Evolutionary conservation across 2,329 filamentous ascomycete genomes (phyloP).

Genomic region (Epichloe typhina): DNA sequence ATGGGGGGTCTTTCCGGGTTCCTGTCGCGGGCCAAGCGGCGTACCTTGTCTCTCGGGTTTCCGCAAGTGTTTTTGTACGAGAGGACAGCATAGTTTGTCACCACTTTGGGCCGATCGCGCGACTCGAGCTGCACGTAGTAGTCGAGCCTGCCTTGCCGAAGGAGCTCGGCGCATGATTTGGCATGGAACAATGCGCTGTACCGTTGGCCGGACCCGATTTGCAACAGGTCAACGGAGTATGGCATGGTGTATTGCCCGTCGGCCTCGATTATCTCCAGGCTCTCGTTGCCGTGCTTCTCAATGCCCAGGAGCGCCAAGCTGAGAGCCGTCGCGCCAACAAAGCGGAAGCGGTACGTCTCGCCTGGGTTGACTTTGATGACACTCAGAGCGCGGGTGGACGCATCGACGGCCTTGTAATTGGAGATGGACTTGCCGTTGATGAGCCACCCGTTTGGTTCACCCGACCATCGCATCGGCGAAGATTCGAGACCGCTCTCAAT

Average conservation of each 20-base stretch:
- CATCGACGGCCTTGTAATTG: neutral
- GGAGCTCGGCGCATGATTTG: constrained; percentile 6
- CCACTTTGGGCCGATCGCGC: constrained; percentile 31
- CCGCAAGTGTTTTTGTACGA: constrained; percentile 21
- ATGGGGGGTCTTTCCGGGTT: neutral
- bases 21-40: constrained; percentile 1
- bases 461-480: constrained; percentile 1
- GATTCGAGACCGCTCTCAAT: neutral
- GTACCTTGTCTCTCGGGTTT: neutral
- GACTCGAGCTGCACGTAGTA: constrained; percentile 37
- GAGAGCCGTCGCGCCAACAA: constrained; percentile 44
- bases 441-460: constrained; percentile 2
- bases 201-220: constrained; percentile 2
- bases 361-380: constrained; percentile 27
- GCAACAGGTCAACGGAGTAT: neutral
- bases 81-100: constrained; percentile 35
- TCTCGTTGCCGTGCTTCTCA: neutral
- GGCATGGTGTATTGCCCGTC: constrained; percentile 1
- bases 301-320: constrained; percentile 32
- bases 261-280: neutral
- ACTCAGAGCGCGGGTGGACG: neutral
- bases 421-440: constrained; percentile 4
- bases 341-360: constrained; percentile 47
- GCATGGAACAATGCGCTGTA: constrained; percentile 3
- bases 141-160: constrained; percentile 15